Evolutionary conservation across 768 basidiomycete species (phyloP), one percentile per base, ranked within the genome.

Genomic region (Russula sp.): DNA sequence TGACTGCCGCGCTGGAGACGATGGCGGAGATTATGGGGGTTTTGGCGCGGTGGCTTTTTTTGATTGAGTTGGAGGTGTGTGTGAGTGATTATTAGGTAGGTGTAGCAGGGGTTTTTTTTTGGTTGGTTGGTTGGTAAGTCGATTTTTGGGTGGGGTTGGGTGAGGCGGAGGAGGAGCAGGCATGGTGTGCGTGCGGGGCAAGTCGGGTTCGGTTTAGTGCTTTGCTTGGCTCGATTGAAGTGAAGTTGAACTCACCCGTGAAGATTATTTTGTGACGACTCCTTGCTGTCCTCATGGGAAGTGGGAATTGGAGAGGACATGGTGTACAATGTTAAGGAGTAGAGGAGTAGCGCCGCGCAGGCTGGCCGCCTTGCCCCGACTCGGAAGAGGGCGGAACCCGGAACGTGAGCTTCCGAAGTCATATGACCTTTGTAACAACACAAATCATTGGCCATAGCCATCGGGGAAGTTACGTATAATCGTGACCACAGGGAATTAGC

Each of bases 11-110:
- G 11, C 54, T 61, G 32, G 63, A 64, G 57, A 62, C 63, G 36
- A 65, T 64, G 14, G 66, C 68, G 9, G 67, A 67, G 3, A 69
- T 36, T 4, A 51, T 61, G 2, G 68, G 68, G 5, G 63, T 69
- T 53, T 67, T 69, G 55, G 66, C 62, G 3, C 59, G 66, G 38
- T 61, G 64, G 22, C 67, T 67, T 40, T 26, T 30, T 40, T 44
- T 28, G 52, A 34, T 44, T 28, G 52, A 34, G 18, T 10, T 11
- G 34, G n/a, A n/a, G n/a, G n/a, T n/a, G n/a, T n/a, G n/a, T n/a
- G n/a, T n/a, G n/a, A n/a, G n/a, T n/a, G n/a, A n/a, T n/a, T n/a
- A n/a, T n/a, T n/a, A n/a, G n/a, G n/a, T n/a, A n/a, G n/a, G n/a
- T n/a, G n/a, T n/a, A n/a, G n/a, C n/a, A n/a, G n/a, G n/a, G n/a